phyloP scores from a whole-genome alignment of 2,329 filamentous ascomycete species.

The Nakataea oryzae region DNA sequence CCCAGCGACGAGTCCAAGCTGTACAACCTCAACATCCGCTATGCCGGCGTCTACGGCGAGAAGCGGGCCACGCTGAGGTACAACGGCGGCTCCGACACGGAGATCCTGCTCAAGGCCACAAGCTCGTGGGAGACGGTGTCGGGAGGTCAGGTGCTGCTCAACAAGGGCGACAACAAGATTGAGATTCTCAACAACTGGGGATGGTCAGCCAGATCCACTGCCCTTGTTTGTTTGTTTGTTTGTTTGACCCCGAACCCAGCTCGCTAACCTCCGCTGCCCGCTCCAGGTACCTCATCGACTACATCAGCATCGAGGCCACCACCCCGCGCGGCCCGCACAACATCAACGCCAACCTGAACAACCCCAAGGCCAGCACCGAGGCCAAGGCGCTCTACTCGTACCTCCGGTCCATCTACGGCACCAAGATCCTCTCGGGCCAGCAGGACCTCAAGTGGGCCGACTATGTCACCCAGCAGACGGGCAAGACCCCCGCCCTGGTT shows the following conservation, averaged over 20 bases:
- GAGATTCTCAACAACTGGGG: constrained; percentile 37
- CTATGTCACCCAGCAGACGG: constrained; percentile 30
- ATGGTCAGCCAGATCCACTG: constrained; percentile 18
- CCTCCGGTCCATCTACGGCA: constrained; percentile 32
- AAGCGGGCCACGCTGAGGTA: constrained; percentile 31
- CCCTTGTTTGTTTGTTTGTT: no score
- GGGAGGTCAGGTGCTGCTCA: constrained; percentile 32
- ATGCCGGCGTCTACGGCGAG: constrained; percentile 33
- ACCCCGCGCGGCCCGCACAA: constrained; percentile 19
- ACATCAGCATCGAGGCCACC: constrained; percentile 25
- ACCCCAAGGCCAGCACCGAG: constrained; percentile 22
- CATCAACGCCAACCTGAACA: constrained; percentile 25
- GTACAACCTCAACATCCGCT: constrained; percentile 31
- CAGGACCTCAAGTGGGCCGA: constrained; percentile 30
- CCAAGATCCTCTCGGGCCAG: constrained; percentile 35
- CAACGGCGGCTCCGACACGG: constrained; percentile 28
- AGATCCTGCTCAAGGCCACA: constrained; percentile 28
- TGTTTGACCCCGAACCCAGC: no score
- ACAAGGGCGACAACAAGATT: constrained; percentile 30
- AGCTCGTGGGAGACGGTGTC: constrained; percentile 24
- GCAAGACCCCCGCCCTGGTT: constrained; percentile 35
- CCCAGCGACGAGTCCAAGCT: constrained; percentile 21
- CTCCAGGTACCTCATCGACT: constrained; percentile 30
- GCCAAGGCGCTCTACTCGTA: constrained; percentile 28
- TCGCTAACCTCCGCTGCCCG: no score